These are phyloP conservation scores for Hevea brasiliensis DNA, from an alignment of 345 rosid genomes.

Conservation along the genomic window DNA sequence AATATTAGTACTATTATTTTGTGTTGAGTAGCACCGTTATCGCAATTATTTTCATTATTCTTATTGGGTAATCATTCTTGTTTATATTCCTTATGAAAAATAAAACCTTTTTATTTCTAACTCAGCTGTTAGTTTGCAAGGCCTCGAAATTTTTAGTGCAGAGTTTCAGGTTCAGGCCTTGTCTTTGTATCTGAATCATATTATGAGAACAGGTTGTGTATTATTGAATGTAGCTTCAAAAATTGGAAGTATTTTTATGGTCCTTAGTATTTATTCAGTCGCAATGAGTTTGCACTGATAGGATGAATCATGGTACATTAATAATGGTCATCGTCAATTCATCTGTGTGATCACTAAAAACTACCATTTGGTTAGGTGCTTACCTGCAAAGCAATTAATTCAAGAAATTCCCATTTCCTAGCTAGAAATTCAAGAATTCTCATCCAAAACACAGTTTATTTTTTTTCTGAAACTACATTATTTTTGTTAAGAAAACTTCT, in stretches of 20 bases:
- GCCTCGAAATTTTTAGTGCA: slow-evolving; percentile 1
- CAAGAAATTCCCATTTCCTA: neutral
- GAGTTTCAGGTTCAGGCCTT: neutral
- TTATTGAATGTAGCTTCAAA: neutral
- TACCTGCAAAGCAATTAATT: neutral
- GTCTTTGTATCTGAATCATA: slow-evolving; percentile 3
- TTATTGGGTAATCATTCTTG: neutral
- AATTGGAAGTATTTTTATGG: neutral
- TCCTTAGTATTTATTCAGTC: neutral
- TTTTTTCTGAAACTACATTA: no score
- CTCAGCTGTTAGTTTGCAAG: slow-evolving; percentile 6
- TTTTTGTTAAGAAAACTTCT: no score
- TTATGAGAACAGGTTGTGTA: neutral
- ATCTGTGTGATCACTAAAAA: no score
- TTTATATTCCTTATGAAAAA: slow-evolving; percentile 21
- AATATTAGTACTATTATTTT: no score
- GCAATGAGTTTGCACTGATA: neutral
- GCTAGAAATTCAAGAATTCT: no score
- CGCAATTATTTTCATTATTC: neutral
- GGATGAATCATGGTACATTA: neutral
- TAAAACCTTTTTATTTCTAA: slow-evolving; percentile 11
- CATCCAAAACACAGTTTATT: no score
- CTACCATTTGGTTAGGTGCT: no score
- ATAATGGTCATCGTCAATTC: no score
- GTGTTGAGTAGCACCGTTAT: neutral